These are phyloP conservation scores for Xerocomus amazonicus DNA, from an alignment of 1,284 basidiomycete genomes.

Conservation along the genomic window DNA sequence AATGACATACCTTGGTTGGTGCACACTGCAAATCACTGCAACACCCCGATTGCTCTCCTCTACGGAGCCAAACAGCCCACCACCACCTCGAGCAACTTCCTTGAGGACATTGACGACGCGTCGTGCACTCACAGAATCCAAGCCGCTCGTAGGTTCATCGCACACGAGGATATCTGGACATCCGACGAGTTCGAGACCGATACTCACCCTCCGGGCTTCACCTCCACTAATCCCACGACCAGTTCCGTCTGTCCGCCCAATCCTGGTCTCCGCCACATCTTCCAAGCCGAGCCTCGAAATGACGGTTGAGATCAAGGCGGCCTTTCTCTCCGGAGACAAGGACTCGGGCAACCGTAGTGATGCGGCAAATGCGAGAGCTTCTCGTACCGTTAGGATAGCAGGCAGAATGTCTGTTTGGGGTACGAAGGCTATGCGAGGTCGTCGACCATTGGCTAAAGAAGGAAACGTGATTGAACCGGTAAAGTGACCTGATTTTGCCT, in stretches of 20 bases:
- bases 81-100: slow-evolving; percentile 63
- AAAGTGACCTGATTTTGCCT: slow-evolving; percentile 65
- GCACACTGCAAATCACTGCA: slow-evolving; percentile 82
- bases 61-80: slow-evolving; percentile 22
- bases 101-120: slow-evolving; percentile 75
- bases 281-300: slow-evolving; percentile 75
- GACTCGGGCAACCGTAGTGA: slow-evolving; percentile 79
- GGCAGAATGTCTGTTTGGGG: slow-evolving; percentile 85
- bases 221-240: slow-evolving; percentile 82
- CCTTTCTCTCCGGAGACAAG: slow-evolving; percentile 64
- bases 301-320: slow-evolving; percentile 63
- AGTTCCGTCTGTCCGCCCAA: slow-evolving; percentile 53
- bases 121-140: slow-evolving; percentile 85
- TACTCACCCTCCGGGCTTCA: slow-evolving; percentile 80
- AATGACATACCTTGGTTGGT: slow-evolving; percentile 68
- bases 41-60: slow-evolving; percentile 21
- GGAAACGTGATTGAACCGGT: slow-evolving; percentile 65
- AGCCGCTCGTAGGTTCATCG: slow-evolving; percentile 79
- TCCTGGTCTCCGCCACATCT: slow-evolving; percentile 66
- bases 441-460: slow-evolving; percentile 27
- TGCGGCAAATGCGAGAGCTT: slow-evolving; percentile 82
- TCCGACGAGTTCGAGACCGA: slow-evolving; percentile 80
- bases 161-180: slow-evolving; percentile 77
- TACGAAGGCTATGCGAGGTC: slow-evolving; percentile 72
- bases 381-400: slow-evolving; percentile 74